Percentiles rank a stretch among this genome's conserved stretches.
Evolutionary conservation across 768 basidiomycete species (phyloP).

Genomic region (Lactifluus rugatus): DNA sequence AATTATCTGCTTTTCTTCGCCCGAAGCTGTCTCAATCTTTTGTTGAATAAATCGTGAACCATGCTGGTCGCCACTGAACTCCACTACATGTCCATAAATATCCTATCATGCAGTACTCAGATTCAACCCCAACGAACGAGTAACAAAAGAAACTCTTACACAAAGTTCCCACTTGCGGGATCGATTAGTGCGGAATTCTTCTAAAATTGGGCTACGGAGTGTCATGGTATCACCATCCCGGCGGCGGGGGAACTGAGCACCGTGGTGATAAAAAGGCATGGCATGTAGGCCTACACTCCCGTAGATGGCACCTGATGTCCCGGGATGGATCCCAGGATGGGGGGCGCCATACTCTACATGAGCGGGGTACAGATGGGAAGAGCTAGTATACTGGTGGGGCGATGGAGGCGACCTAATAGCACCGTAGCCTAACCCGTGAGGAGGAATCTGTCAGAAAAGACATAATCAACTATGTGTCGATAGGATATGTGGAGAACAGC

Average conservation of each 20-base stretch:
- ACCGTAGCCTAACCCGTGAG: constrained; percentile 34
- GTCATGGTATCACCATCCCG: constrained; percentile 31
- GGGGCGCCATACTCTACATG: constrained; percentile 40
- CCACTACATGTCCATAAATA: constrained; percentile 73
- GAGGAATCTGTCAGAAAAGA: constrained; percentile 34
- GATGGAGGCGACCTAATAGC: constrained; percentile 35
- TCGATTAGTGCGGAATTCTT: constrained; percentile 79
- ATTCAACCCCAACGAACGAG: neutral
- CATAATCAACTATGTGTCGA: constrained; percentile 34
- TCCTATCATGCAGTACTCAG: constrained; percentile 43
- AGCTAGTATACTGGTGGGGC: constrained; percentile 28
- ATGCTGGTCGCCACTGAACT: constrained; percentile 91
- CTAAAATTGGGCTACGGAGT: constrained; percentile 62
- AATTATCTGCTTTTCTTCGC: constrained; percentile 67
- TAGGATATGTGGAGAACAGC: constrained; percentile 10
- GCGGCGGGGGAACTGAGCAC: constrained; percentile 37
- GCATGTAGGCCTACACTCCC: constrained; percentile 23
- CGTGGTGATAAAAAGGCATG: constrained; percentile 24
- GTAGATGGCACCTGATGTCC: constrained; percentile 31
- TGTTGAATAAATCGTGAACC: constrained; percentile 98
- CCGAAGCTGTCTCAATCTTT: constrained; percentile 64
- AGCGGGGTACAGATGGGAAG: constrained; percentile 30
- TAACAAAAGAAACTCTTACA: constrained; percentile 21
- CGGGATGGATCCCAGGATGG: constrained; percentile 32
- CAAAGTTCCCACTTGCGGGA: constrained; percentile 73